Evolutionary conservation across 805 yeast species (phyloP), one percentile per base, ranked within the genome.

Genomic region (Candida michaelii): DNA sequence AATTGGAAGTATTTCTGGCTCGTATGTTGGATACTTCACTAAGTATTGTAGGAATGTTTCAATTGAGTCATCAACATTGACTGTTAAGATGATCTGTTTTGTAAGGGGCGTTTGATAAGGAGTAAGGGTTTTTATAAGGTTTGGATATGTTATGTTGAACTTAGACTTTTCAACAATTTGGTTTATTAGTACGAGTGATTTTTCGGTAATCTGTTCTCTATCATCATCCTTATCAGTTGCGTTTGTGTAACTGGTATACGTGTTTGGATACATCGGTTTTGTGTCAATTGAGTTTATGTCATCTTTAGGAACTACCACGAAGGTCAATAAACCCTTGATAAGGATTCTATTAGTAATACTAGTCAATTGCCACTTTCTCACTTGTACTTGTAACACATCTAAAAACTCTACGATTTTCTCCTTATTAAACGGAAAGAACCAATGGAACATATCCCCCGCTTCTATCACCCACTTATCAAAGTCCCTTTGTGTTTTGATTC

Each of bases 381-480:
- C 3, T 6, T 36, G 38, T 4, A 11, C n/a, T 7, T 27, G 4
- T 12, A 37, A 23, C 2, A 6, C 15, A 15, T 33, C 19, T n/a
- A 37, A 21, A 13, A 27, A 19, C 6, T 11, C 10, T 2, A 5
- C 15, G 2, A 36, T 16, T 6, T 4, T 13, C 13, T 7, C 30
- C n/a, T 13, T 9, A 13, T 11, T 16, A 31, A 32, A 45, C 1
- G 47, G 47, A 11, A 48, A 29, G 12, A 27, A 18, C 45, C 45
- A 48, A 6, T 5, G 14, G 6, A 27, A 6, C 30, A 48, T 24
- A 3, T 4, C 9, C 4, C 15, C 5, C 34, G 60, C 55, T 42
- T 53, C 47, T 1, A 43, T 46, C 11, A 58, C 34, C 63, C 65
- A 61, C 14, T 38, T 44, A 31, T 34, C 29, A 48, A 57, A 52